Base-by-base conservation (phyloP, 2,329 filamentous ascomycete species). In the Rhytidhysteron rufulum region DNA sequence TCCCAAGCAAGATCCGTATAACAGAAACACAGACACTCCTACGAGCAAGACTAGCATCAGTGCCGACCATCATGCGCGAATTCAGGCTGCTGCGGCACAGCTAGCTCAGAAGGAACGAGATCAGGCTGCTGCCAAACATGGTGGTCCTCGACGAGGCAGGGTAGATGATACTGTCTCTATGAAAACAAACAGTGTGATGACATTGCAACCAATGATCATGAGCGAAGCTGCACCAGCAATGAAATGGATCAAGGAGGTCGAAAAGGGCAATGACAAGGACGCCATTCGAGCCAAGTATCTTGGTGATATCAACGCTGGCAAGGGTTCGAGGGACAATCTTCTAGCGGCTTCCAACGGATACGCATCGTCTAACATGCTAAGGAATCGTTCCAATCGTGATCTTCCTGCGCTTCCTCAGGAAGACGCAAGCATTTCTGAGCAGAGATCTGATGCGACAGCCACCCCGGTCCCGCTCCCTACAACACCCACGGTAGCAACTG, bases 191-290 rank as follows among this genome's bases (percentile, higher is more conserved):
- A 98, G 93, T 50, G 79, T 95, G 41, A 77, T 96, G 57, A 95
- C 89, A 3, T 72, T 97, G 34, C 90, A 95, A 60, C 86, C 89
- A 1, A 78, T 82, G 39, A 85, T 97, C 46, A 75, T 90, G 56
- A 88, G 77, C 39, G 93, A 95, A 62, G 91, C 90, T 15, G 93
- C 86, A 7, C 86, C 89, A 18, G 93, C 93, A 1, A 85, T 98
- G 83, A 95, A 95, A 65, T 98, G 93, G 93, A 88, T 91, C 22
- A 94, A 81, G 65, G 89, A 88, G 55, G 97, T 96, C 61, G 93
- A 97, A 67, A 95, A 95, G 70, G 84, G 91, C 54, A 77, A 85
- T 4, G 90, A 96, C 68, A 94, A 93, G 67, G 83, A 93, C 55
- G 75, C 84, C 6, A 84, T 95, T 47, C 83, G 89, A 39, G 82